phyloP scores from a whole-genome alignment of 2,329 filamentous ascomycete species.

The Parascedosporium putredinis region DNA sequence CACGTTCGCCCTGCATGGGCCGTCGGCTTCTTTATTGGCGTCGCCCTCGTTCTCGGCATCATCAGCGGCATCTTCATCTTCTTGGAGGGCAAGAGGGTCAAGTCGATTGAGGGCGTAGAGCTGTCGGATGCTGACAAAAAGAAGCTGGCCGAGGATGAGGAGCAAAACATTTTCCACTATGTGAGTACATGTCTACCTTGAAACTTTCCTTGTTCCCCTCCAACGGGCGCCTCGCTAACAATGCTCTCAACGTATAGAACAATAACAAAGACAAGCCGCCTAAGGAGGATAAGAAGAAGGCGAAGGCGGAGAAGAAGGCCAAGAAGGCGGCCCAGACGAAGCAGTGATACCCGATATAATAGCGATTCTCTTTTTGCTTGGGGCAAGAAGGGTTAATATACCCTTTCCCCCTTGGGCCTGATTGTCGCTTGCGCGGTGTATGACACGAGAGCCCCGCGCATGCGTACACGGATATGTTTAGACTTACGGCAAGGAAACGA shows the following conservation, averaged over 20 bases:
- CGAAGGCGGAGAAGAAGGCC: neutral
- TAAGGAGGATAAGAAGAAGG: neutral
- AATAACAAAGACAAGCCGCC: neutral
- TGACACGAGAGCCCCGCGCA: too few relatives aligned
- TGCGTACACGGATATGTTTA: too few relatives aligned
- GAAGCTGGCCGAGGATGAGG: constrained; percentile 39
- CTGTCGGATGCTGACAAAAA: constrained; percentile 45
- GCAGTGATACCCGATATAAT: neutral
- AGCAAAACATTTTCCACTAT: constrained; percentile 46
- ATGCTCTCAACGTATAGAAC: neutral
- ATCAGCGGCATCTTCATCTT: constrained; percentile 61
- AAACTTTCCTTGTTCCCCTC: neutral
- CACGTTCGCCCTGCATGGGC: constrained; percentile 68
- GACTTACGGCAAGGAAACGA: too few relatives aligned
- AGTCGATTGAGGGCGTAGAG: constrained; percentile 60
- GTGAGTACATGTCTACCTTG: constrained; percentile 16
- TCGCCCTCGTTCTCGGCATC: constrained; percentile 57
- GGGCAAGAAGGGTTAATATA: too few relatives aligned
- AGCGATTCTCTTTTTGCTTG: too few relatives aligned
- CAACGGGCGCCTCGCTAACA: neutral
- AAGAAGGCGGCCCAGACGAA: neutral
- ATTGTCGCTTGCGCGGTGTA: too few relatives aligned
- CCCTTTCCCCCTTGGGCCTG: too few relatives aligned
- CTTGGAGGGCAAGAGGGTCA: constrained; percentile 60
- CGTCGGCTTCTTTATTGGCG: constrained; percentile 66